Conservation (phyloP, 768 basidiomycete species). For the Lepiota venenata region DNA sequence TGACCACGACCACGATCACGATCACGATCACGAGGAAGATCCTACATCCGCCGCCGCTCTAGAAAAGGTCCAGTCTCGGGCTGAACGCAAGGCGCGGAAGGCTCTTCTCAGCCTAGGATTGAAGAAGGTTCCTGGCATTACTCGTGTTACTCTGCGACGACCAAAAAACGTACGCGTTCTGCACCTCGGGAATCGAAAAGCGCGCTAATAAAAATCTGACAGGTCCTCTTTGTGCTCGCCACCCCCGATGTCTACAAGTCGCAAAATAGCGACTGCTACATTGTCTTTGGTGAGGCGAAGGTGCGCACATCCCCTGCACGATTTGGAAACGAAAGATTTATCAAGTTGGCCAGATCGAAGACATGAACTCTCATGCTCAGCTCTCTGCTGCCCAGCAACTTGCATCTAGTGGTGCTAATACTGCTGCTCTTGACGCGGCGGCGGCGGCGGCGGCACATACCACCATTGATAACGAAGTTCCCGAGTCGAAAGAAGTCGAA, state of each 20-base stretch:
- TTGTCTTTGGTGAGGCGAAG: constrained; percentile 98
- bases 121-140: constrained; percentile 91
- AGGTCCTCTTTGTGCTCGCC: constrained; percentile 91
- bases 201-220: constrained; percentile 11
- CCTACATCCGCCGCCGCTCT: constrained; percentile 81
- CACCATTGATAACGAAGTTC: constrained; percentile 80
- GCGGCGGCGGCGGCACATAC: constrained; percentile 51
- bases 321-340: background rate
- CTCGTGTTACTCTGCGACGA: constrained; percentile 89
- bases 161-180: constrained; percentile 79
- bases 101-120: constrained; percentile 88
- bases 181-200: background rate
- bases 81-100: constrained; percentile 95
- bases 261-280: constrained; percentile 95
- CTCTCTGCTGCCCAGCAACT: constrained; percentile 79
- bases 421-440: constrained; percentile 39
- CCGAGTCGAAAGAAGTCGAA: constrained; percentile 78
- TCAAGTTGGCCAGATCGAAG: constrained; percentile 59
- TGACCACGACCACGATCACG: constrained; percentile 50
- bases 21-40: constrained; percentile 69
- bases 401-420: constrained; percentile 45
- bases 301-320: constrained; percentile 28
- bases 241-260: constrained; percentile 98
- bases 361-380: constrained; percentile 80
- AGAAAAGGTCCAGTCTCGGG: constrained; percentile 91